Percentiles rank a stretch among this genome's conserved stretches.
Conservation (phyloP, 2,329 filamentous ascomycete genomes). For the Fusarium begoniae region DNA sequence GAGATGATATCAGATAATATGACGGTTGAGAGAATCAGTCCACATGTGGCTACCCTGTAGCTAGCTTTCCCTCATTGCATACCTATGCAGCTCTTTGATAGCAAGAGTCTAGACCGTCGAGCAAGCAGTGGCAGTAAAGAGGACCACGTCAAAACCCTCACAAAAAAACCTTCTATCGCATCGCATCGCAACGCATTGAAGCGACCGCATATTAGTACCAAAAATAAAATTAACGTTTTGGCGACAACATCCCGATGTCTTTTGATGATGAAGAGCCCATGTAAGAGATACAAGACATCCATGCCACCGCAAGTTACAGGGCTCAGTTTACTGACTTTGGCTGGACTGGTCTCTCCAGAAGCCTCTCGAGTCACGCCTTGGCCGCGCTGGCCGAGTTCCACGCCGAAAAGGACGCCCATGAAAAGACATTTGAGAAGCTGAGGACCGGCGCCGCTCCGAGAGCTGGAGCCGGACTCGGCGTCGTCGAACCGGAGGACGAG, state of each 20-base stretch:
- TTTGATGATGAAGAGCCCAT: slow-evolving; percentile 59
- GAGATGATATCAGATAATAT: slow-evolving; percentile 12
- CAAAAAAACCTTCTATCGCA: slow-evolving; percentile 17
- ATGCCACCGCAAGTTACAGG: background rate
- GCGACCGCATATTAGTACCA: background rate
- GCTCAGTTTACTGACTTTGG: slow-evolving; percentile 14
- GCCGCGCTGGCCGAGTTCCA: slow-evolving; percentile 79
- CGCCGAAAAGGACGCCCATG: slow-evolving; percentile 72
- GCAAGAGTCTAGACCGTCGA: slow-evolving; percentile 9
- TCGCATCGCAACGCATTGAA: background rate
- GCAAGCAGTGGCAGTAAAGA: background rate
- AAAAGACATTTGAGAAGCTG: slow-evolving; percentile 74
- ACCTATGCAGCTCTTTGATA: background rate
- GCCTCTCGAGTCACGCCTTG: slow-evolving; percentile 72
- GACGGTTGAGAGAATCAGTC: background rate
- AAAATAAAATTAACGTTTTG: background rate
- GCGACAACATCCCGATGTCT: slow-evolving; percentile 35
- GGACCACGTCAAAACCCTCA: slow-evolving; percentile 28
- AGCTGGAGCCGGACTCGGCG: slow-evolving; percentile 49
- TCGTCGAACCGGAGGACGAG: slow-evolving; percentile 38
- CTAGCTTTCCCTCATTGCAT: background rate
- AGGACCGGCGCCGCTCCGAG: slow-evolving; percentile 28
- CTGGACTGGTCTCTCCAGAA: slow-evolving; percentile 37
- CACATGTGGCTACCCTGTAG: slow-evolving; percentile 28
- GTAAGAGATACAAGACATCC: slow-evolving; percentile 43